Percentiles rank a stretch among this genome's conserved stretches.
Conservation (phyloP, 2,329 filamentous ascomycete species). For the Aspergillus ochraceus region DNA sequence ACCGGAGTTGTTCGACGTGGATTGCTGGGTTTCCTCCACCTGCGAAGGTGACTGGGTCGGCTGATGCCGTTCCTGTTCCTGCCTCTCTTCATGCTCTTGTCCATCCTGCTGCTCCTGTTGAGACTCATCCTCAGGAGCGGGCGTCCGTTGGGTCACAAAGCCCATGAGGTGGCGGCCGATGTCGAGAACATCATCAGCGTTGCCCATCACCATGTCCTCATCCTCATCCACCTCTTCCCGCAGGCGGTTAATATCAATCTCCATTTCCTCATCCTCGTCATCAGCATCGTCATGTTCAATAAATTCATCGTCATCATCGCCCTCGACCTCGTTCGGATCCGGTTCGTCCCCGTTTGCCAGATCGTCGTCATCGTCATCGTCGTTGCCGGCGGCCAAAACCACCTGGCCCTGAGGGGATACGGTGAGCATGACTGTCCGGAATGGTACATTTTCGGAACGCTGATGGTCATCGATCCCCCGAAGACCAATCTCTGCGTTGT, state of each 20-base stretch:
- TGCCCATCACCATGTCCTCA: slow-evolving; percentile 53
- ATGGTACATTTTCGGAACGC: slow-evolving; percentile 53
- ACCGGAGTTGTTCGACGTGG: slow-evolving; percentile 14
- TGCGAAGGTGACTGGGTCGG: slow-evolving; percentile 7
- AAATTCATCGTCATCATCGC: slow-evolving; percentile 51
- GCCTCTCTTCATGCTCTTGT: not conserved
- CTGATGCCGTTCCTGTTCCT: slow-evolving; percentile 30
- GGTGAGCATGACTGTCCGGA: slow-evolving; percentile 40
- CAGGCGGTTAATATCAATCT: slow-evolving; percentile 23
- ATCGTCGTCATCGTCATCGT: slow-evolving; percentile 36
- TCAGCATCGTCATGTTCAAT: slow-evolving; percentile 46
- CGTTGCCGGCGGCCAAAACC: slow-evolving; percentile 50
- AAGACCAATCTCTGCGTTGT: slow-evolving; percentile 73
- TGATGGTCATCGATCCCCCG: slow-evolving; percentile 82
- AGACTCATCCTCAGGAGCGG: not conserved
- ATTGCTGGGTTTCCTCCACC: not conserved
- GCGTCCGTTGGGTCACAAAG: slow-evolving; percentile 56
- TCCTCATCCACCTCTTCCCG: slow-evolving; percentile 33
- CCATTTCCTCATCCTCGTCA: slow-evolving; percentile 45
- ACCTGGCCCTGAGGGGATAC: slow-evolving; percentile 44
- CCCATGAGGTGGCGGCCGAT: slow-evolving; percentile 76
- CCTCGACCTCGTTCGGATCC: slow-evolving; percentile 47
- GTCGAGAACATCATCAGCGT: slow-evolving; percentile 68
- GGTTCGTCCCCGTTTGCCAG: slow-evolving; percentile 37
- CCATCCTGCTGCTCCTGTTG: slow-evolving; percentile 9